phyloP scores from a whole-genome alignment of 75 land plant genomes.

The Cunninghamia lanceolata region DNA sequence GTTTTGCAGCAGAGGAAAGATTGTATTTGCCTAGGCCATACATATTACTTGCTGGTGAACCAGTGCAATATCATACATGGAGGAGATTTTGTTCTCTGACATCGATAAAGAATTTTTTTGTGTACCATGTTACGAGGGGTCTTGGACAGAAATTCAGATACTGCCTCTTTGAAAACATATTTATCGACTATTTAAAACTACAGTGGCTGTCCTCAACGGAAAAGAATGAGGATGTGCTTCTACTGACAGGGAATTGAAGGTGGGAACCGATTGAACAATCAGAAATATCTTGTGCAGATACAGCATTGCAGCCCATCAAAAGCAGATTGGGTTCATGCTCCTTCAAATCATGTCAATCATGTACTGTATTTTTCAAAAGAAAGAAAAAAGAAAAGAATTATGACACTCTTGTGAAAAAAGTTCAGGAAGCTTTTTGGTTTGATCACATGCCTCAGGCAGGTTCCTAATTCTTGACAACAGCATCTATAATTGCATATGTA shows the following conservation, averaged over 20 bases:
- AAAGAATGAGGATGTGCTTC: slow-evolving; percentile 6
- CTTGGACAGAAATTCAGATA: not conserved
- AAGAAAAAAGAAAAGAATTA: not conserved
- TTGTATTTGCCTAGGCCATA: not conserved
- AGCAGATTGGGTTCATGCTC: not conserved
- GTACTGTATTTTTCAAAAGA: not conserved
- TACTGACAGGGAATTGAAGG: slow-evolving; percentile 2
- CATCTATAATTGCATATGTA: not conserved
- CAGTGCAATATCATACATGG: not conserved
- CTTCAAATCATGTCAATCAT: not conserved
- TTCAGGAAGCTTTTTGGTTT: not conserved
- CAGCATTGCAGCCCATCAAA: slow-evolving; percentile 12
- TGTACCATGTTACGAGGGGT: not conserved
- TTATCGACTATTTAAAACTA: slow-evolving; percentile 8
- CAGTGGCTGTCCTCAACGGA: not conserved
- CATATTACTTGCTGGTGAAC: not conserved
- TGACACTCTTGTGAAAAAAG: not conserved
- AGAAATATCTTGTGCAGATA: not conserved
- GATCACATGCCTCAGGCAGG: not conserved
- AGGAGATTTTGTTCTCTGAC: not conserved
- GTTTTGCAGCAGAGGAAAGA: not conserved
- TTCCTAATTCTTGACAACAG: not conserved
- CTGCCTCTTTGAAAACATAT: not conserved
- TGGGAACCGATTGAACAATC: not conserved
- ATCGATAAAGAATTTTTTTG: not conserved